A percentile compares a stretch with the other conserved stretches of the same genome.
These are phyloP conservation scores for Cryphonectria japonica DNA, from an alignment of 2,329 filamentous ascomycete species.

Conservation along the genomic window DNA sequence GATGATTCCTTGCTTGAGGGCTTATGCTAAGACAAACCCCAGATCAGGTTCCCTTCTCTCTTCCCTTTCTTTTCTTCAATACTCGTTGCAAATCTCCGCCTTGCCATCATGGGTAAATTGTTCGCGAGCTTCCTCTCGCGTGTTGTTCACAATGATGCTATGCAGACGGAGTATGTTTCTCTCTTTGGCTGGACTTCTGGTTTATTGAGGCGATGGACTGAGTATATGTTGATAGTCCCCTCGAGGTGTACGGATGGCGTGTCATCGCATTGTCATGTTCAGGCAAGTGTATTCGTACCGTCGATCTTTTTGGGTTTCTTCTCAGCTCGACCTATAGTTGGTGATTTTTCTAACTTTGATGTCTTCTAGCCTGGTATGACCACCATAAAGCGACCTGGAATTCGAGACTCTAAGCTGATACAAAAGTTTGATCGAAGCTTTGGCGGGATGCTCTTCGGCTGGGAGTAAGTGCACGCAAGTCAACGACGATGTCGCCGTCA, in stretches of 20 bases:
- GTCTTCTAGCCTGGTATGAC: conserved; percentile 17
- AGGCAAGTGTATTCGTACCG: conserved; percentile 37
- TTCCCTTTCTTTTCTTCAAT: too few relatives aligned
- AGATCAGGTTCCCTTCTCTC: background rate
- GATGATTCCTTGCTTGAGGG: background rate
- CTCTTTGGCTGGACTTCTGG: background rate
- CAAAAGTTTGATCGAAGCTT: conserved; percentile 47
- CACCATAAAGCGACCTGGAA: too few relatives aligned
- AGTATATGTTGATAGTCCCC: conserved; percentile 43
- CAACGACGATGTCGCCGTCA: conserved; percentile 34
- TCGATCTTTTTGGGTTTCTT: background rate
- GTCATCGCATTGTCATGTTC: conserved; percentile 67
- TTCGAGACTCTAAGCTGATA: background rate
- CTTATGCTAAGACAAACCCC: background rate
- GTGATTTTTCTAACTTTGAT: background rate
- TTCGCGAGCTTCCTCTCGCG: conserved; percentile 51
- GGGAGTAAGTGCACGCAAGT: conserved; percentile 38
- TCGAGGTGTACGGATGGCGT: conserved; percentile 72
- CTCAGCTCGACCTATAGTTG: background rate
- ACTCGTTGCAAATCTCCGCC: background rate
- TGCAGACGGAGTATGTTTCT: conserved; percentile 56
- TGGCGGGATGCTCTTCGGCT: conserved; percentile 60
- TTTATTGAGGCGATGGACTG: background rate
- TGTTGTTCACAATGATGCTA: conserved; percentile 71
- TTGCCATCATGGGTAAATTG: conserved; percentile 44